Percentiles rank a stretch among this genome's conserved stretches.
Evolutionary conservation across 2,329 filamentous ascomycete species (phyloP).

Genomic region (Elsinoe batatas): DNA sequence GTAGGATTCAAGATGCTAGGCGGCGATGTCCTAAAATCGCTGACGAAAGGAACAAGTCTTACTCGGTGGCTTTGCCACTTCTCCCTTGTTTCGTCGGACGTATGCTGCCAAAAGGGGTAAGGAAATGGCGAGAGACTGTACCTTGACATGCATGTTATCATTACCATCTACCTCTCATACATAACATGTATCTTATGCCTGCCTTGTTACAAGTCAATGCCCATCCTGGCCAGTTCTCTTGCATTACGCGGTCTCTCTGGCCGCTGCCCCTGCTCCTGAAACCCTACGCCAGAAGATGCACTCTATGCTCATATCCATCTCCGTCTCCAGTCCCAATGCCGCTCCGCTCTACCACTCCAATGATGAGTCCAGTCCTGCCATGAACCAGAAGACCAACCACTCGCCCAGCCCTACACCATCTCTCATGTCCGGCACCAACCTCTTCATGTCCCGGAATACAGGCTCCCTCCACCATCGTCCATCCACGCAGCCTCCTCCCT

Average conservation of each 20-base stretch:
- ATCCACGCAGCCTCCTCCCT: constrained; percentile 21
- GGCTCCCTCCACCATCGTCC: constrained; percentile 16
- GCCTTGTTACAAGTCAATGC: background rate
- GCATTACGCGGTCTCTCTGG: background rate
- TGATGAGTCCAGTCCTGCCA: no score
- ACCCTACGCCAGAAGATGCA: background rate
- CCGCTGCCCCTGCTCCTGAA: background rate
- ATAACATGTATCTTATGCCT: constrained; percentile 1
- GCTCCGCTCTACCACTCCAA: no score
- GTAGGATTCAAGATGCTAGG: no score
- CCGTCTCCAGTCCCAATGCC: no score
- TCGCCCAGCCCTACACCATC: background rate
- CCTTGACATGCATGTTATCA: background rate
- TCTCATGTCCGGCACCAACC: background rate
- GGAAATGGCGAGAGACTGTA: no score
- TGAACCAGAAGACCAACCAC: no score
- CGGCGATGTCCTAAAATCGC: no score
- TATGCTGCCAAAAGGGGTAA: no score
- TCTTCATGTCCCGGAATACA: constrained; percentile 11
- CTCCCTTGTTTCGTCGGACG: no score
- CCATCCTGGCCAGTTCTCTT: background rate
- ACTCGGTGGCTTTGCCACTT: no score
- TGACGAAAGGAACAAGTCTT: no score
- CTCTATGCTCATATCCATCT: background rate
- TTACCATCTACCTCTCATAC: background rate